Percentiles rank a stretch among this genome's conserved stretches.
Evolutionary conservation across 2,329 filamentous ascomycete species (phyloP).

Genomic region (Apiospora pterosperma): DNA sequence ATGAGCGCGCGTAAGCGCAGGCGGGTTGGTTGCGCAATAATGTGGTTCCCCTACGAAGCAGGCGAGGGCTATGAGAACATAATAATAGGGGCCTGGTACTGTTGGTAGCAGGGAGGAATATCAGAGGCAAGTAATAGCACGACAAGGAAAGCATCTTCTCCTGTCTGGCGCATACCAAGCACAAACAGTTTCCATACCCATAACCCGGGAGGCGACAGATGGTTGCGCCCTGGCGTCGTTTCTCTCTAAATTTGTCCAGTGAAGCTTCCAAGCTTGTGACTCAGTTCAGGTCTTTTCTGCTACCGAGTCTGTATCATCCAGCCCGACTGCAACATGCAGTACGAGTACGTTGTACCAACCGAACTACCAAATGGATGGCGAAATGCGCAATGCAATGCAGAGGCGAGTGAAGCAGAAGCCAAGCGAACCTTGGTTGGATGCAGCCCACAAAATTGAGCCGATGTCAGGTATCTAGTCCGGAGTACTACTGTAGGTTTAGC

Average conservation of each 20-base stretch:
- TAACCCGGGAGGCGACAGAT: too few species aligned
- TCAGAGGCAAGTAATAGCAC: background rate
- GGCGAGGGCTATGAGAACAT: background rate
- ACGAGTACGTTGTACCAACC: background rate
- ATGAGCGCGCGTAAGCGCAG: constrained; percentile 3
- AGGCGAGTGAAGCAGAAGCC: background rate
- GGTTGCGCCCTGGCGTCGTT: background rate
- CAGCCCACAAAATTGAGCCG: background rate
- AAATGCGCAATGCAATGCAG: background rate
- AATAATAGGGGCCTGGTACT: background rate
- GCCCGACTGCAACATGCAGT: background rate
- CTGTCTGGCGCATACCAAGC: background rate
- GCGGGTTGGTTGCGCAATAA: constrained; percentile 1
- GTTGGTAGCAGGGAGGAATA: background rate
- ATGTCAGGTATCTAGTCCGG: background rate
- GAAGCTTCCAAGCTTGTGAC: background rate
- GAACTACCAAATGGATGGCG: background rate
- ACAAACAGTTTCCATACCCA: too few species aligned
- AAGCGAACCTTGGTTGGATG: constrained; percentile 1
- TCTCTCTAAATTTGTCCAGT: background rate
- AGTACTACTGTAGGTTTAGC: background rate
- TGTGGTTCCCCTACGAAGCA: background rate
- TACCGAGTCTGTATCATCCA: background rate
- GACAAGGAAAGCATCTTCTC: background rate
- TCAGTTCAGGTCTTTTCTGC: background rate